Base-by-base conservation (phyloP, 257 asterid genomes). In the Salvia splendens region DNA sequence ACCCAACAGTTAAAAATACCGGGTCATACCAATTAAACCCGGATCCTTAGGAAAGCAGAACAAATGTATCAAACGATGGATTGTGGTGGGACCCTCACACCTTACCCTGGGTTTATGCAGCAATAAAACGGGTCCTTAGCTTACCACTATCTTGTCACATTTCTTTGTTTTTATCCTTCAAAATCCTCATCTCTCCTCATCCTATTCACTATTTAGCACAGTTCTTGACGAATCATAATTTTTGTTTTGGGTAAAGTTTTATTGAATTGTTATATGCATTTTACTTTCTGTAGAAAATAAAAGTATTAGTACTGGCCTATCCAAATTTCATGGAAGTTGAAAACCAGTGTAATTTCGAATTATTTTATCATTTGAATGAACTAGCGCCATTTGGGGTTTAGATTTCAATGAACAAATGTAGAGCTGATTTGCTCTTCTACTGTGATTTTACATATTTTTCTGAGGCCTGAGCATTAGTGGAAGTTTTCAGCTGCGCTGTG, bases 211-310 rank as follows among this genome's bases (percentile, higher is more conserved):
- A 28, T 35, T 42, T 52, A 54, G 49, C 65, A 20, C 32, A n/a
- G 6, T 43, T 50, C 1, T 59, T 24, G 49, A 42, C 40, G 38
- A 47, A 10, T 48, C n/a, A 54, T 3, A 47, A 20, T 24, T 42
- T 49, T 24, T 64, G 53, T 35, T 17, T 61, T 60, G 16, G 68
- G 50, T 68, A 12, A 63, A 8, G 43, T 57, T 5, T 42, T 12
- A 52, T 57, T 69, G 72, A 75, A 68, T 69, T 75, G n/a, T 8
- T 14, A 30, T 42, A 4, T 56, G 52, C 48, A 17, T 6, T 35
- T 40, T 53, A 10, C 5, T 72, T 50, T 40, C 30, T 11, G 2
- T 20, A 10, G 8, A 1, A 1, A 28, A 40, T 33, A 10, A 24
- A 46, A 46, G 55, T 30, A 7, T 24, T 24, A 24, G 30, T 51